Base-by-base conservation (phyloP, 2,329 filamentous ascomycete genomes). In the Colletotrichum theobromicola region DNA sequence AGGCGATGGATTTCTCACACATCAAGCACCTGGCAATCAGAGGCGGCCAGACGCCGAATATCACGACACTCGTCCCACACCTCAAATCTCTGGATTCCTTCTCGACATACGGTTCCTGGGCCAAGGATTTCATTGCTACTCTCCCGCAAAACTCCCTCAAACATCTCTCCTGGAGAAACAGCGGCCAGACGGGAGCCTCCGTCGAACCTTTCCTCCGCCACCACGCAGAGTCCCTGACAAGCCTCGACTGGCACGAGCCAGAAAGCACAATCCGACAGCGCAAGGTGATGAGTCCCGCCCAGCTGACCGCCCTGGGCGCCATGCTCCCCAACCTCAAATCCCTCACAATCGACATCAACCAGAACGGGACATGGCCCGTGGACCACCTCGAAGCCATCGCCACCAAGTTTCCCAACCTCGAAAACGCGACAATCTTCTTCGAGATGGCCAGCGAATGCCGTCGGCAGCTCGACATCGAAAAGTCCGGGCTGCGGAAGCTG, bases 271-370 rank as follows among this genome's bases (percentile, higher is more conserved):
- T 16, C 8, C 34, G 42, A 4, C 42, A 60, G 32, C 63, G 73
- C 15, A 21, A 24, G 1, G 58, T 57, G 21, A 61, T 75, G 63
- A 64, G 61, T 0, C 18, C 65, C 9, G 34, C 37, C 2, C 30
- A 64, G 5, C 16, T 74, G 2, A 21, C 16, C 3, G 66, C 63
- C 10, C 5, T 75, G 7, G 74, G 61, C 18, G 30, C 10, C 16
- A 58, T 53, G 57, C 63, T 28, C 12, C 73, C 73, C 2, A 58
- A 64, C 24, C 16, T 75, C 12, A 12, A 50, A 4, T 53, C 13
- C 13, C 18, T 75, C 5, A 73, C 37, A 2, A 26, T 75, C 46
- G 73, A 75, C 64, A n/a, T 75, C n/a, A 68, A 75, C 24, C 73
- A 66, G 2, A 65, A 75, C 7, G 58, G 58, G 0, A 68, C 69